phyloP scores from a whole-genome alignment of 2,329 filamentous ascomycete genomes.

The Xylaria polymorpha region DNA sequence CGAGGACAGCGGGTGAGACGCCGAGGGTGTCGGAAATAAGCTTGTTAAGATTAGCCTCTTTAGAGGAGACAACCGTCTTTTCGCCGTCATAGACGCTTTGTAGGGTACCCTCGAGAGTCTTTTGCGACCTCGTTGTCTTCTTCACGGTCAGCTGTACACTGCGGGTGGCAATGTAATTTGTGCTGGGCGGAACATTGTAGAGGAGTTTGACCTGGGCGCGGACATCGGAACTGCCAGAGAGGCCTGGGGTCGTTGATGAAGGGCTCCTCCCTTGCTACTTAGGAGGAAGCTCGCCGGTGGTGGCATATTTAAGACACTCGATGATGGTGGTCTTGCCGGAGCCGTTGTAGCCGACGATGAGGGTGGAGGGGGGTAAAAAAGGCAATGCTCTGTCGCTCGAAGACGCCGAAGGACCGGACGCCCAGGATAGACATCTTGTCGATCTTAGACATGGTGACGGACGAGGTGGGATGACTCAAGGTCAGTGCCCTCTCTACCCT shows the following conservation, averaged over 20 bases:
- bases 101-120: constrained; percentile 85
- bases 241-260: constrained; percentile 98
- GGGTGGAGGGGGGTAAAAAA: constrained; percentile 89
- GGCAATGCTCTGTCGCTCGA: constrained; percentile 79
- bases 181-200: constrained; percentile 82
- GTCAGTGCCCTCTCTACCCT: neutral
- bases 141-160: constrained; percentile 88
- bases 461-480: constrained; percentile 18
- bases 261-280: constrained; percentile 87
- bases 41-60: constrained; percentile 82
- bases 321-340: constrained; percentile 99
- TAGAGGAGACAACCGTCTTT: constrained; percentile 79
- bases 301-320: constrained; percentile 97
- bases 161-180: constrained; percentile 84
- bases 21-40: constrained; percentile 88
- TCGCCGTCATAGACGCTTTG: constrained; percentile 83
- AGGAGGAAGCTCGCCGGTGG: constrained; percentile 90
- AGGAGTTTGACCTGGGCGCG: constrained; percentile 90
- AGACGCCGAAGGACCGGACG: constrained; percentile 85
- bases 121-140: constrained; percentile 79
- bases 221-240: constrained; percentile 88
- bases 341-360: constrained; percentile 97
- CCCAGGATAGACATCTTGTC: constrained; percentile 90
- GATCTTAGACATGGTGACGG: constrained; percentile 75
- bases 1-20: constrained; percentile 88